Conservation (phyloP, 2,329 filamentous ascomycete genomes). For the Ophiostoma populinum region DNA sequence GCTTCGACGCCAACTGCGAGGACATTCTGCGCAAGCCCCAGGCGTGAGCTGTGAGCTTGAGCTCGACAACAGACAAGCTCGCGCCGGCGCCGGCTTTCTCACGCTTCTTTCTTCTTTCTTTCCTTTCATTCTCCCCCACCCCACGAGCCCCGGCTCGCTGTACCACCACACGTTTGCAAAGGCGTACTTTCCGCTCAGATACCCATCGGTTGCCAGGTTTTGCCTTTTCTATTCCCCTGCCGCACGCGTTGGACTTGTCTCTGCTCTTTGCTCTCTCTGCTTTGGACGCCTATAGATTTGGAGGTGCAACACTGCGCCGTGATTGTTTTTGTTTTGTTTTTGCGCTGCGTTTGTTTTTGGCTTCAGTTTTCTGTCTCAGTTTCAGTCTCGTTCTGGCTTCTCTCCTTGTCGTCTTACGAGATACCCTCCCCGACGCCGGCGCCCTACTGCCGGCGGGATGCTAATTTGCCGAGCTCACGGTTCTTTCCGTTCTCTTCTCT, state of each 20-base stretch:
- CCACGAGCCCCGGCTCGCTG: constrained; percentile 1
- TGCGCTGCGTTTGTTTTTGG: constrained; percentile 2
- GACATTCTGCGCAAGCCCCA: constrained; percentile 56
- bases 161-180: constrained; percentile 8
- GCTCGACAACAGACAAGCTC: not conserved
- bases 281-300: constrained; percentile 7
- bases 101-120: constrained; percentile 1
- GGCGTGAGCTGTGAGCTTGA: constrained; percentile 18
- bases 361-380: constrained; percentile 2
- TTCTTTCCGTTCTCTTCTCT: not conserved
- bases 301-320: constrained; percentile 8
- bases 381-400: not conserved
- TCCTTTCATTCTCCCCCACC: not conserved
- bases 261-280: not conserved
- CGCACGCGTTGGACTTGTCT: constrained; percentile 2
- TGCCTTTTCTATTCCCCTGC: constrained; percentile 3
- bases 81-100: too few relatives aligned
- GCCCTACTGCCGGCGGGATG: too few relatives aligned
- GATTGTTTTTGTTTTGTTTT: constrained; percentile 4
- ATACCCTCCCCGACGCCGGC: too few relatives aligned
- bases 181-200: constrained; percentile 5
- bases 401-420: not conserved
- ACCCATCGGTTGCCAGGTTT: constrained; percentile 6
- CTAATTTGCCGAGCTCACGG: too few relatives aligned
- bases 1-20: constrained; percentile 92